Conservation (phyloP, 345 rosid species). For the Acer campestre region DNA sequence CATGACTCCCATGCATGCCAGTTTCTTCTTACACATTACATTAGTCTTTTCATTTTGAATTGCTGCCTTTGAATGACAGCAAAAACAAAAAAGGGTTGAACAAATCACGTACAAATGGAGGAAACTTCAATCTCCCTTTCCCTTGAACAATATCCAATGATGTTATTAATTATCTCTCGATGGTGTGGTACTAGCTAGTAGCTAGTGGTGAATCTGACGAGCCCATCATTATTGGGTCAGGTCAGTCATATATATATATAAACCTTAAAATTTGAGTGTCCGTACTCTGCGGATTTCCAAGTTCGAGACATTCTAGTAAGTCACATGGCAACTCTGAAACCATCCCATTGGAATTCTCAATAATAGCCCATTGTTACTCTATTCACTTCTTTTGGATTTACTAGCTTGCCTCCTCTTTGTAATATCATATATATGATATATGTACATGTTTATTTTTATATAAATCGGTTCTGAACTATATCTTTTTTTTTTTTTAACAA, state of each 20-base stretch:
- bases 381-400: not conserved
- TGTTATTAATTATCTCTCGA: not conserved
- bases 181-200: not conserved
- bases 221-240: slow-evolving; percentile 18
- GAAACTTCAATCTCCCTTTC: slow-evolving; percentile 2
- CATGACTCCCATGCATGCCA: not conserved
- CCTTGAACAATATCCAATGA: not conserved
- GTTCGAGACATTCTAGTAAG: slow-evolving; percentile 21
- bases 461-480: no score
- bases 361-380: not conserved
- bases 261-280: slow-evolving; percentile 6
- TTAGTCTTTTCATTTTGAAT: not conserved
- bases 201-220: no score
- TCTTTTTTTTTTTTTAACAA: no score
- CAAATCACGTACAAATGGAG: not conserved
- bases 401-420: no score
- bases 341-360: not conserved
- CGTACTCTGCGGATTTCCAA: slow-evolving; percentile 13
- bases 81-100: not conserved
- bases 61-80: not conserved
- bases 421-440: no score
- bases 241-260: not conserved
- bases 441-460: no score
- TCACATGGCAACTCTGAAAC: slow-evolving; percentile 11
- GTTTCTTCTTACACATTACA: not conserved